These are phyloP conservation scores for Tolypocladium nubicola DNA, from an alignment of 2,329 filamentous ascomycete genomes.

Conservation along the genomic window DNA sequence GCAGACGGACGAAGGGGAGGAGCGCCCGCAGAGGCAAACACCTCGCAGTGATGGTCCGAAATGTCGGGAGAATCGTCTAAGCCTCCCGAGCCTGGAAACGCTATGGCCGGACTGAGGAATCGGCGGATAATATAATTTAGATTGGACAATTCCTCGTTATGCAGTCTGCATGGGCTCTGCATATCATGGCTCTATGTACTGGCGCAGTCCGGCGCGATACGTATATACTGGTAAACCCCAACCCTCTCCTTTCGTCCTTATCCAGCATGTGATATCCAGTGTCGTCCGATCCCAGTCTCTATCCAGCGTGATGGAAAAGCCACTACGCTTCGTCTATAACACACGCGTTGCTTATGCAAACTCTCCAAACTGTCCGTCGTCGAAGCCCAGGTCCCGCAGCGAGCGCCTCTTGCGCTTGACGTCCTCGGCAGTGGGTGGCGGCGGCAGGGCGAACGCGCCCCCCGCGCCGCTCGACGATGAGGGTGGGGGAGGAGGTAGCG, in stretches of 20 bases:
- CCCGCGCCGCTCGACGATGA: constrained; percentile 11
- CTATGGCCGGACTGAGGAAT: constrained; percentile 1
- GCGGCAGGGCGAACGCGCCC: constrained; percentile 46
- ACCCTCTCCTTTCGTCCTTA: neutral
- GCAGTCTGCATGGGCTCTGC: neutral
- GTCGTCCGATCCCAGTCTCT: neutral
- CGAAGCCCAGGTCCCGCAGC: constrained; percentile 63
- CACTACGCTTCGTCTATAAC: neutral
- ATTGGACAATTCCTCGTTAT: neutral
- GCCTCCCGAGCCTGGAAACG: constrained; percentile 1
- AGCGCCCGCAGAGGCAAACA: neutral
- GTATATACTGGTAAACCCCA: neutral
- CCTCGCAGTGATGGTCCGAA: neutral
- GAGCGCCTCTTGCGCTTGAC: constrained; percentile 49
- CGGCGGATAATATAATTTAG: too few species aligned
- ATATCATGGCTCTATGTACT: neutral
- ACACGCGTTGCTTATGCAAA: constrained; percentile 41
- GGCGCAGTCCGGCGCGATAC: neutral
- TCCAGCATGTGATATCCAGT: neutral
- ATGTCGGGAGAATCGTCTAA: neutral
- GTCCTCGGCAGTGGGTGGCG: constrained; percentile 53
- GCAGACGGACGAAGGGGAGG: neutral
- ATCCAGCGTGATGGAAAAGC: neutral
- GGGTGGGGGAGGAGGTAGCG: constrained; percentile 59
- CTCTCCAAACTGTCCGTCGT: constrained; percentile 82